Percentiles rank a stretch among this genome's conserved stretches.
phyloP scores from a whole-genome alignment of 2,329 filamentous ascomycete species.

The Monosporascus sp. region DNA sequence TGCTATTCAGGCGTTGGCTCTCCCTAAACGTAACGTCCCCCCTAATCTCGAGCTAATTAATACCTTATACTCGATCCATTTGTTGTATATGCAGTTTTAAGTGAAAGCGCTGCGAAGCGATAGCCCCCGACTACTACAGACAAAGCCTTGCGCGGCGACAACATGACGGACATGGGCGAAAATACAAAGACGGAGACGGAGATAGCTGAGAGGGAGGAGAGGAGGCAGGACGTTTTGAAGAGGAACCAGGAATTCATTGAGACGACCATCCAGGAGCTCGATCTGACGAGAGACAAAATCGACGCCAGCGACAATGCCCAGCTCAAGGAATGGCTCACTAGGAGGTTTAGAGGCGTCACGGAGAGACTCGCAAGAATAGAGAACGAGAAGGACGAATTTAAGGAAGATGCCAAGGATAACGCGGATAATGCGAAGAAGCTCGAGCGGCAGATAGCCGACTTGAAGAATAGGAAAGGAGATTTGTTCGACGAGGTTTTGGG shows the following conservation, averaged over 20 bases:
- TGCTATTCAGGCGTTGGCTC: not conserved
- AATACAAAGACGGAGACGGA: not conserved
- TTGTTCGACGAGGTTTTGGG: too few relatives aligned
- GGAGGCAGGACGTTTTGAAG: too few relatives aligned
- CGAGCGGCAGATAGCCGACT: not conserved
- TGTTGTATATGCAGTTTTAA: not conserved
- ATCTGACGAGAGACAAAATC: too few relatives aligned
- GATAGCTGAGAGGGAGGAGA: too few relatives aligned
- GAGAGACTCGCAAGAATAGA: not conserved
- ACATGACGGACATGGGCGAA: not conserved
- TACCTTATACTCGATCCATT: not conserved
- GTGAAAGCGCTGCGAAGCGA: not conserved
- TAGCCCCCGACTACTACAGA: too few relatives aligned
- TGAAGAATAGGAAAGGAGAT: not conserved
- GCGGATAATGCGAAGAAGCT: not conserved
- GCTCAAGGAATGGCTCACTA: not conserved
- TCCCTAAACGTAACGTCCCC: too few relatives aligned
- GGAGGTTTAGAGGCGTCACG: not conserved
- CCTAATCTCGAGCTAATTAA: not conserved
- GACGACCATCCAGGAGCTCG: too few relatives aligned
- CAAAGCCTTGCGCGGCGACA: too few relatives aligned
- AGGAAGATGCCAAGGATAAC: not conserved
- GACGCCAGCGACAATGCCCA: too few relatives aligned
- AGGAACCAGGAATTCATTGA: too few relatives aligned
- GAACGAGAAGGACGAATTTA: not conserved